Base-by-base conservation (phyloP, 768 basidiomycete genomes). In the Tylopilus sp. region DNA sequence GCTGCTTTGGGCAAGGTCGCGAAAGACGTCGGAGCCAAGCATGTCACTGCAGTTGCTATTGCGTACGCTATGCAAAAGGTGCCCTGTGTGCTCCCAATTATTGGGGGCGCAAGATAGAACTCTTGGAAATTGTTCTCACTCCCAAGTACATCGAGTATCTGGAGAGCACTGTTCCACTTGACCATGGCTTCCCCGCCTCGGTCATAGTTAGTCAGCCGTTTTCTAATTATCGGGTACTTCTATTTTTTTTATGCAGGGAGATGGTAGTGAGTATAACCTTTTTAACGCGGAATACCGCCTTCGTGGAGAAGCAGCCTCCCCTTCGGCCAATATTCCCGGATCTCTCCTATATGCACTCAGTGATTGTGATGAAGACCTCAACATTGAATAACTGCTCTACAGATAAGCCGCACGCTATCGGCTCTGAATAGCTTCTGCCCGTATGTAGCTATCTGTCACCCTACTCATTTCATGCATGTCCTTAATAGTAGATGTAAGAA, bases 41-140 rank as follows among this genome's bases (percentile, higher is more conserved):
- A 60, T 20, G 61, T 75, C 58, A 62, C 57, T 0, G 48, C 62
- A 17, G 74, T 77, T 7, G 76, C 74, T 4, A 72, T 77, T 49
- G 73, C 73, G 15, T 76, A 75, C 36, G 61, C 78, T 28, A 68
- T 78, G 65, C 73, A 75, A 25, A 78, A 78, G 63, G 62, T 71
- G 10, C 70, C 73, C 1, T 72, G 71, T 45, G 73, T 76, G 10
- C 75, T 77, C 61, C 75, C 74, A 0, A 64, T 75, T 31, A 57
- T 75, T 21, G 73, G 73, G 15, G 73, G 75, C 68, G 75, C 51
- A 79, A 78, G 56, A 57, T 75, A 36, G 71, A 75, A 57, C 72
- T n/a, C n/a, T n/a, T 79, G 20, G 66, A 69, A 23, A 69, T 78
- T 35, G 51, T 57, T 2, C 71, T 77, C 46, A 59, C 69, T 2